Evolutionary conservation across 305 asterid species (phyloP), one percentile per base, ranked within the genome.

Genomic region (Rubia peregrina): DNA sequence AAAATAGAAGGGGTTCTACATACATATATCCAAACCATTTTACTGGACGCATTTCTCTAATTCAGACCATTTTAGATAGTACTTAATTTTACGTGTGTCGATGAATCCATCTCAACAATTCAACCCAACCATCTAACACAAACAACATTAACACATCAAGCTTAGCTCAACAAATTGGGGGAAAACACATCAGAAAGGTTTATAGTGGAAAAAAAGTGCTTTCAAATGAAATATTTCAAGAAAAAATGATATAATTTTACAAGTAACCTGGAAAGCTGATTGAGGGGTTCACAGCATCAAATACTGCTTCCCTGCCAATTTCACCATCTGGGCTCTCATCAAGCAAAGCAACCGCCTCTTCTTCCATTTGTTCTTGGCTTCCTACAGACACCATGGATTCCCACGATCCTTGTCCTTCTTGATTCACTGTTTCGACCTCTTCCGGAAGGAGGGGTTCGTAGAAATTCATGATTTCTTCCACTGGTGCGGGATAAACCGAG

Each of bases 351-450:
- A 76, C 74, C 44, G 95, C 91, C 7, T 51, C 22, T 82, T 86
- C 95, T 74, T 84, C 88, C 82, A 80, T 79, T 81, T 85, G 87
- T 71, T 89, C 88, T 62, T 73, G 81, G 75, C 88, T 78, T 56
- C 73, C 74, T 22, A 88, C 85, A 60, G 76, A 30, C 41, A 83
- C 89, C 87, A 74, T 77, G 65, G 80, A 61, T 69, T 80, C 84
- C 82, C 71, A 85, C 48, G 80, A 84, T 59, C 88, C 75, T 61
- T 71, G 71, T 57, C 84, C 87, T 79, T 87, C 88, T 72, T 73
- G 56, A 69, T 85, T 82, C 12, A 75, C 86, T n/a, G 91, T 70
- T 13, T 83, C 93, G 13, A 87, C 77, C 41, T 86, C 90, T 62
- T 86, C 86, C 17, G 17, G 49, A 89, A 70, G 16, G 97, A 80